Evolutionary conservation across 441 rosid species (phyloP).

Genomic region (Rhodomyrtus psidioides): DNA sequence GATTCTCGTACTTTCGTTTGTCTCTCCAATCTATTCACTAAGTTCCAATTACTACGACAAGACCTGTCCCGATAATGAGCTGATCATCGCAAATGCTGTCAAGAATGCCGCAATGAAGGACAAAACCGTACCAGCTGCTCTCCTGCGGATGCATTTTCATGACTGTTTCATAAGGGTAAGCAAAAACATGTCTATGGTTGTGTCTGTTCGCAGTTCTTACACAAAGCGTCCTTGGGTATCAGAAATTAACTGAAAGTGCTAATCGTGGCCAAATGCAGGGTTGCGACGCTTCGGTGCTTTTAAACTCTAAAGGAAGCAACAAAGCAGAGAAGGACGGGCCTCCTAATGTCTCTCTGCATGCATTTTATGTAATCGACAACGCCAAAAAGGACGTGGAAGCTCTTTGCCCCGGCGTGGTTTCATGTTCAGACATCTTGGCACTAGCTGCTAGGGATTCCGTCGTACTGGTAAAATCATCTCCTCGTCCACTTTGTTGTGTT

Average conservation of each 20-base stretch:
- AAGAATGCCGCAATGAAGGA: conserved; percentile 28
- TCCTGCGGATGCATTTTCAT: conserved; percentile 59
- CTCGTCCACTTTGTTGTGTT: background rate
- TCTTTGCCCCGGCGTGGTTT: conserved; percentile 47
- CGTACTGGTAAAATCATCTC: conserved; percentile 23
- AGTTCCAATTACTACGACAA: conserved; percentile 35
- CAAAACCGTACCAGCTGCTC: conserved; percentile 44
- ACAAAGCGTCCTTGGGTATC: background rate
- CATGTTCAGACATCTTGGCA: conserved; percentile 68
- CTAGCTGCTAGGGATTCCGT: conserved; percentile 59
- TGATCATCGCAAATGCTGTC: conserved; percentile 19
- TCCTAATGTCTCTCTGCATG: conserved; percentile 50
- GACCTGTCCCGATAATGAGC: conserved; percentile 35
- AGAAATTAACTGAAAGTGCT: background rate
- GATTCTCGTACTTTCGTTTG: conserved; percentile 12
- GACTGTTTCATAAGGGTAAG: conserved; percentile 50
- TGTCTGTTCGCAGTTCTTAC: background rate
- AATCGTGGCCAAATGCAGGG: conserved; percentile 20
- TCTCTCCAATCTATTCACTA: conserved; percentile 23
- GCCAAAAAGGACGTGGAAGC: conserved; percentile 46
- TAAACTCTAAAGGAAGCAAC: conserved; percentile 36
- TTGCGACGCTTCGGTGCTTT: conserved; percentile 55
- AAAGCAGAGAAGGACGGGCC: conserved; percentile 61
- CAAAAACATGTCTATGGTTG: background rate
- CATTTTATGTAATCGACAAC: conserved; percentile 44